Conservation (phyloP, 2,329 filamentous ascomycete genomes). For the Cladophialophora carrionii region DNA sequence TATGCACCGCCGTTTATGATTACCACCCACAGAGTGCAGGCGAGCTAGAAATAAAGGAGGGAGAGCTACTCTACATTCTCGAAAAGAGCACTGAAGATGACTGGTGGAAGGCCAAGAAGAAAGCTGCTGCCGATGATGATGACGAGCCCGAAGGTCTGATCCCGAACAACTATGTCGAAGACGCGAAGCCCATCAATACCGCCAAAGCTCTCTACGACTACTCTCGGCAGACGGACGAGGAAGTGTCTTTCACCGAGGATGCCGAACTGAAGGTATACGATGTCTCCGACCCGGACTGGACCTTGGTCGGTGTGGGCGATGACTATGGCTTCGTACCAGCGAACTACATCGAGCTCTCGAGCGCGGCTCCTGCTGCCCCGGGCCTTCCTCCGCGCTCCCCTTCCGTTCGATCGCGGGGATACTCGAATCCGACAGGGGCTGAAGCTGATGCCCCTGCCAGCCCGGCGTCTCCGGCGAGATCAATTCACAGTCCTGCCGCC, state of each 20-base stretch:
- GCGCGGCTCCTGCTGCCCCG: constrained; percentile 46
- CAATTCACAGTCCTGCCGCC: constrained; percentile 59
- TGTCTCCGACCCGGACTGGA: constrained; percentile 92
- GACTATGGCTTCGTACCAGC: constrained; percentile 94
- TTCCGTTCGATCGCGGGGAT: constrained; percentile 41
- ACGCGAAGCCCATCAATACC: constrained; percentile 68
- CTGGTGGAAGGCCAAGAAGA: constrained; percentile 98
- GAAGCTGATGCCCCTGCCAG: constrained; percentile 36
- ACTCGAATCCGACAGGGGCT: constrained; percentile 36
- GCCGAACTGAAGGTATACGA: constrained; percentile 83
- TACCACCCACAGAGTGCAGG: constrained; percentile 84
- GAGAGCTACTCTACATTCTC: constrained; percentile 84
- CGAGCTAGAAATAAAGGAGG: constrained; percentile 82
- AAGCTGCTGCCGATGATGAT: constrained; percentile 77
- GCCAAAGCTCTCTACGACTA: constrained; percentile 99
- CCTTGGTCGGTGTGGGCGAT: constrained; percentile 78
- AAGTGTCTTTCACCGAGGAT: constrained; percentile 93
- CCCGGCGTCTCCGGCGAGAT: constrained; percentile 48
- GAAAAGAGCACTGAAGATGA: constrained; percentile 78
- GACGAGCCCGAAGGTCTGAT: constrained; percentile 89
- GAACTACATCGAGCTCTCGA: constrained; percentile 85
- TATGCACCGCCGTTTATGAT: constrained; percentile 90
- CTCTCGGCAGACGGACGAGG: constrained; percentile 93
- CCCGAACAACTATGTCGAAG: constrained; percentile 92
- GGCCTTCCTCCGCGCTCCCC: constrained; percentile 47